These are phyloP conservation scores for Aspergillus brunneoviolaceus DNA, from an alignment of 2,329 filamentous ascomycete genomes.

Conservation along the genomic window DNA sequence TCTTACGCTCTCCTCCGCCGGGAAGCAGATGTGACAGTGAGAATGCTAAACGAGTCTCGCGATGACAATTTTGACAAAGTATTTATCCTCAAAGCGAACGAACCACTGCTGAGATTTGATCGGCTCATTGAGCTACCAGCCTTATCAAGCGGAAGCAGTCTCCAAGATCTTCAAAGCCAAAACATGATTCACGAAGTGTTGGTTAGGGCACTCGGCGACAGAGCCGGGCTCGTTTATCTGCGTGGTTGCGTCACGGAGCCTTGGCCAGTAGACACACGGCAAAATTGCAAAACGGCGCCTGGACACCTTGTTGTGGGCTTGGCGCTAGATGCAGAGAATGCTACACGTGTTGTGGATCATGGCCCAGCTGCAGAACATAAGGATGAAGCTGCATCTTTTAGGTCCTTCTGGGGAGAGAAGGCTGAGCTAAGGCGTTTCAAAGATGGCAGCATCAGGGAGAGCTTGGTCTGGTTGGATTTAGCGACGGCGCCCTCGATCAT, in stretches of 20 bases:
- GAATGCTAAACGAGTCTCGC: slow-evolving; percentile 69
- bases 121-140: slow-evolving; percentile 44
- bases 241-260: slow-evolving; percentile 38
- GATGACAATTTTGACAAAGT: slow-evolving; percentile 80
- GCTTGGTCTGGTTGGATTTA: slow-evolving; percentile 75
- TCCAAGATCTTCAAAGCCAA: slow-evolving; percentile 31
- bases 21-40: slow-evolving; percentile 72
- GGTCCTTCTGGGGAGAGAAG: slow-evolving; percentile 92
- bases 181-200: slow-evolving; percentile 62
- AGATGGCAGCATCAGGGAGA: slow-evolving; percentile 90
- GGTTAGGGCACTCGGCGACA: slow-evolving; percentile 70
- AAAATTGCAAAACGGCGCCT: slow-evolving; percentile 29
- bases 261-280: slow-evolving; percentile 51
- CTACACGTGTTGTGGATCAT: slow-evolving; percentile 76
- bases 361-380: slow-evolving; percentile 85
- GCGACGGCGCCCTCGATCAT: slow-evolving; percentile 63
- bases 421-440: slow-evolving; percentile 92
- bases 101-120: slow-evolving; percentile 57
- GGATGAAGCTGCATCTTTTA: slow-evolving; percentile 76
- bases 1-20: slow-evolving; percentile 72
- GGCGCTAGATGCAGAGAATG: slow-evolving; percentile 69
- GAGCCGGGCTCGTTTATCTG: slow-evolving; percentile 68
- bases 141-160: slow-evolving; percentile 26
- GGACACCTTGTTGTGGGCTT: slow-evolving; percentile 62
- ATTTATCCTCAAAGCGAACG: slow-evolving; percentile 67